Conservation (phyloP, 805 yeast genomes). For the Metschnikowia continentalis region DNA sequence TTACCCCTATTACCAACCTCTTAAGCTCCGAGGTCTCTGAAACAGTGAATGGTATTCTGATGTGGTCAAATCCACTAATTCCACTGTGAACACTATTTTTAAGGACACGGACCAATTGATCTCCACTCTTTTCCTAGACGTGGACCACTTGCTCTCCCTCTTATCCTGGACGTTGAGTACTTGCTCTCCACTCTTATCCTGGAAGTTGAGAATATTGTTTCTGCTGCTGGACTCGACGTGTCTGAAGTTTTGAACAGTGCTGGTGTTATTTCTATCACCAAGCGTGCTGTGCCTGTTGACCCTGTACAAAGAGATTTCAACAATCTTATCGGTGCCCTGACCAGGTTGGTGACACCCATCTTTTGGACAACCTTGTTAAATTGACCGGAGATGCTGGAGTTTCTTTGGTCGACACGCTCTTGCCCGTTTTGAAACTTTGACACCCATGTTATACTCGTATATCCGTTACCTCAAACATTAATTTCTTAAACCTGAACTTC, state of each 20-base stretch:
- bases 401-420: constrained; percentile 6
- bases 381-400: constrained; percentile 4
- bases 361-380: constrained; percentile 3
- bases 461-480: too few relatives aligned
- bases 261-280: neutral
- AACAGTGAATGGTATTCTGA: neutral
- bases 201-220: constrained; percentile 8
- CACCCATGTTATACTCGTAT: neutral
- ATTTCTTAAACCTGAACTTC: neutral
- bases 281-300: neutral
- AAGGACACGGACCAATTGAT: constrained; percentile 4
- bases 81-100: neutral
- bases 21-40: neutral
- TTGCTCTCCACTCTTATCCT: constrained; percentile 4
- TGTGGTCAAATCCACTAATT: neutral
- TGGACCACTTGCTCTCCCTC: constrained; percentile 5
- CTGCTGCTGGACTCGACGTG: constrained; percentile 8
- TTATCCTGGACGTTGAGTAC: constrained; percentile 8
- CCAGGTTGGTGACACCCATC: constrained; percentile 4
- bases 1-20: neutral
- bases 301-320: neutral
- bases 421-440: constrained; percentile 4
- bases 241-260: constrained; percentile 1
- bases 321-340: constrained; percentile 1
- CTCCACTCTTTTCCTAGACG: constrained; percentile 4